A percentile compares a stretch with the other conserved stretches of the same genome.
phyloP scores from a whole-genome alignment of 2,329 filamentous ascomycete species.

The Alternaria gaisen region DNA sequence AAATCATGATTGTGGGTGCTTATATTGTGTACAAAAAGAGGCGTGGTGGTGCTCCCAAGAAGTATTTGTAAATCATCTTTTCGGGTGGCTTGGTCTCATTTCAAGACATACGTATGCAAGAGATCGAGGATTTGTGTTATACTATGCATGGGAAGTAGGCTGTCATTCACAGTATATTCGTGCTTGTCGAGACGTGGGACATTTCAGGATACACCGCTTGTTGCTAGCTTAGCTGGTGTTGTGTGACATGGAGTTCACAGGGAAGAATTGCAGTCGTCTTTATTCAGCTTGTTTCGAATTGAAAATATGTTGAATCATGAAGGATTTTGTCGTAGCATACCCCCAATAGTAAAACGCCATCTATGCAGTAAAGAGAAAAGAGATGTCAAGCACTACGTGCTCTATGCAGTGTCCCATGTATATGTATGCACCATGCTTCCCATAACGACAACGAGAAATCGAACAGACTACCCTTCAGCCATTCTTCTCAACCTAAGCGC shows the following conservation, averaged over 20 bases:
- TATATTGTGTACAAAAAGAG: slow-evolving; percentile 85
- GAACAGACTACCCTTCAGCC: not conserved
- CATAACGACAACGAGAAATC: not conserved
- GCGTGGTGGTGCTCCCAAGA: slow-evolving; percentile 81
- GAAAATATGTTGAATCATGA: not conserved
- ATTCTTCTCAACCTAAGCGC: not conserved
- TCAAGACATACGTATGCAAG: not conserved
- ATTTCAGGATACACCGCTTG: not conserved
- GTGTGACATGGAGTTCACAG: not conserved
- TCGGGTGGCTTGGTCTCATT: not conserved
- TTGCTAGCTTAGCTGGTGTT: not conserved
- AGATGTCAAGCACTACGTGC: not conserved
- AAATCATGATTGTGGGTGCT: slow-evolving; percentile 72
- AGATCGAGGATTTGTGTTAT: not conserved
- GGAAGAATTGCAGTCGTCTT: not conserved
- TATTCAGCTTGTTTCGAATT: not conserved
- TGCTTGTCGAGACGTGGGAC: not conserved
- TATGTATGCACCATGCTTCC: not conserved
- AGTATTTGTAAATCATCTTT: slow-evolving; percentile 71
- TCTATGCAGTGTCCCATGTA: not conserved
- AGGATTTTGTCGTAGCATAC: not conserved
- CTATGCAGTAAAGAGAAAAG: slow-evolving; percentile 5
- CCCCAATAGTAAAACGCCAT: slow-evolving; percentile 4
- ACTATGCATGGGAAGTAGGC: not conserved
- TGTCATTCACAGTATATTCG: not conserved